phyloP scores from a whole-genome alignment of 106 monocot species.

The Dioscorea alata region DNA sequence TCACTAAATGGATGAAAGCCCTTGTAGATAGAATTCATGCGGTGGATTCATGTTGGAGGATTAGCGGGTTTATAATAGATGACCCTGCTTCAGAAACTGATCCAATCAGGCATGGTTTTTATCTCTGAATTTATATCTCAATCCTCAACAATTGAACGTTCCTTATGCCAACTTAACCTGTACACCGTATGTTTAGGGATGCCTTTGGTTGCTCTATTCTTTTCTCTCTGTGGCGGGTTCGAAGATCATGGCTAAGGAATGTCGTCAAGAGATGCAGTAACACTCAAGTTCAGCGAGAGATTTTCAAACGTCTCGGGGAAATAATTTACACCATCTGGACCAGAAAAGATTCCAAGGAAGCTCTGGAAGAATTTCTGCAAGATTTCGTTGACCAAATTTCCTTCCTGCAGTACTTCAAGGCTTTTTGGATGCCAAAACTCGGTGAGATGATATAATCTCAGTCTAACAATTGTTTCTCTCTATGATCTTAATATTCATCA shows the following conservation, averaged over 20 bases:
- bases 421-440: slow-evolving; percentile 87
- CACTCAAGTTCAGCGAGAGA: slow-evolving; percentile 61
- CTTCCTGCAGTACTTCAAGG: slow-evolving; percentile 85
- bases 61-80: slow-evolving; percentile 78
- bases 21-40: slow-evolving; percentile 61
- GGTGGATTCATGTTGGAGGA: slow-evolving; percentile 61
- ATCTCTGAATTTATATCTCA: neutral
- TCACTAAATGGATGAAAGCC: slow-evolving; percentile 85
- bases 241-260: slow-evolving; percentile 90
- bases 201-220: slow-evolving; percentile 73
- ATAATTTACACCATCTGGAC: slow-evolving; percentile 59
- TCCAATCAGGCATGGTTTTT: slow-evolving; percentile 61
- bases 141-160: neutral
- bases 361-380: slow-evolving; percentile 44
- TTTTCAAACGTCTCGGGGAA: slow-evolving; percentile 61
- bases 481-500: neutral
- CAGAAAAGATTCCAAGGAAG: slow-evolving; percentile 21
- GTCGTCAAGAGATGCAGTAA: slow-evolving; percentile 64
- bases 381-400: slow-evolving; percentile 90
- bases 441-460: slow-evolving; percentile 34
- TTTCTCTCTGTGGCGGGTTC: slow-evolving; percentile 82
- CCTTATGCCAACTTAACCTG: neutral
- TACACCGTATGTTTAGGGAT: slow-evolving; percentile 36
- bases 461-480: neutral
- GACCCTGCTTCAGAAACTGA: slow-evolving; percentile 73